Percentiles rank a stretch among this genome's conserved stretches.
Conservation (phyloP, 2,329 filamentous ascomycete species). For the Pezicula rhizophila region DNA sequence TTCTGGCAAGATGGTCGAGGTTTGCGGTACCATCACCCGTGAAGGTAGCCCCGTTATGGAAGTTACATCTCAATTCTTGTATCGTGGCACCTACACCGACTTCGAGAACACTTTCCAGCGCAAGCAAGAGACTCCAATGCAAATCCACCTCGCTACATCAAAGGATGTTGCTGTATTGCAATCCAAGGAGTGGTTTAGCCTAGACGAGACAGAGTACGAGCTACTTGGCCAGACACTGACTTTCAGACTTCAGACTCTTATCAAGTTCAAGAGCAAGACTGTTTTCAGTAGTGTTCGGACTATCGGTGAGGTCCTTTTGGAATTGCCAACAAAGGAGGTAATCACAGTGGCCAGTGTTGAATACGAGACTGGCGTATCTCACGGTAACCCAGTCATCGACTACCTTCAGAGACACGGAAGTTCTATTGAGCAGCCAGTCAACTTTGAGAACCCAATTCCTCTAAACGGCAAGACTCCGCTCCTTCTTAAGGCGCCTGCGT, state of each 20-base stretch:
- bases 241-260: slow-evolving; percentile 88
- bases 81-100: slow-evolving; percentile 87
- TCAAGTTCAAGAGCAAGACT: slow-evolving; percentile 91
- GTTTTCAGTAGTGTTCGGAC: slow-evolving; percentile 91
- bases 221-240: slow-evolving; percentile 88
- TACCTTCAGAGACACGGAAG: slow-evolving; percentile 89
- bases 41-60: slow-evolving; percentile 89
- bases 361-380: slow-evolving; percentile 84
- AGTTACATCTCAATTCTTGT: slow-evolving; percentile 96
- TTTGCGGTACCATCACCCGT: slow-evolving; percentile 92
- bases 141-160: slow-evolving; percentile 77
- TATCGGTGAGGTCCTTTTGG: slow-evolving; percentile 82
- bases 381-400: slow-evolving; percentile 94
- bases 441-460: slow-evolving; percentile 96
- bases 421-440: slow-evolving; percentile 89
- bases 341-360: slow-evolving; percentile 97
- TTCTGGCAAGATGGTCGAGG: slow-evolving; percentile 98
- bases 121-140: slow-evolving; percentile 91
- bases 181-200: slow-evolving; percentile 96
- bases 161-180: slow-evolving; percentile 91
- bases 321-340: slow-evolving; percentile 93
- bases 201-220: slow-evolving; percentile 79
- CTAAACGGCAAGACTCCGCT: slow-evolving; percentile 88
- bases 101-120: slow-evolving; percentile 98
- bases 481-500: slow-evolving; percentile 82